Evolutionary conservation across 495 filamentous ascomycete genomes (phyloP), one percentile per base, ranked within the genome.

Genomic region (Articulospora tetracladia): DNA sequence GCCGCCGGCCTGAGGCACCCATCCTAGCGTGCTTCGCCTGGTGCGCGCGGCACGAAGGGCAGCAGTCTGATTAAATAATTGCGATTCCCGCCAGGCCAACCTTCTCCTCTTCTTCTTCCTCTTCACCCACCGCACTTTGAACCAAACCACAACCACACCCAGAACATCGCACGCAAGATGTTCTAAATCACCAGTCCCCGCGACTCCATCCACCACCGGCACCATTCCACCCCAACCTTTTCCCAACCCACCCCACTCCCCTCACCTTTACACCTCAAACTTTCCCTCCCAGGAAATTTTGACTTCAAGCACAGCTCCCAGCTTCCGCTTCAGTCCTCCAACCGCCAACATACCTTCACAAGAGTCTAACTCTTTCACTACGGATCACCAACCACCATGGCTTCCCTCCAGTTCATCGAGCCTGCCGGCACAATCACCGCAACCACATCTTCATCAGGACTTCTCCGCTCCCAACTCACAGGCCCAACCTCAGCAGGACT

Each of bases 371-470:
- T 75, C 79, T 79, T 81, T 82, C 81, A 83, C 77, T 72, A 83
- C 81, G 79, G 79, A 80, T 80, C 75, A 76, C 67, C 81, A 77
- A 77, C 74, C 74, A 81, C 56, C 74, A 83, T 83, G 81, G 79
- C 77, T 72, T 79, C 79, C 79, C 77, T 78, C 80, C 76, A 82
- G 73, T 80, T 77, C 80, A 64, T 68, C 75, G 68, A 79, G 77
- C 79, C 79, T 76, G 79, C 79, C 79, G 80, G 80, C 79, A 73
- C 68, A 72, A 73, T 72, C 80, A 73, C 77, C 77, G 74, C 80
- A 79, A 71, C 68, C 22, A 24, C 63, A 57, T 52, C 54, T 34
- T 19, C 58, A 2, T 66, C 68, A 74, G 71, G 61, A 70, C 65
- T 47, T 39, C 28, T 51, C 73, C 68, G 19, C 15, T 55, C 60